Evolutionary conservation across 2,329 filamentous ascomycete species (phyloP).

Genomic region (Erysiphe pulchra): DNA sequence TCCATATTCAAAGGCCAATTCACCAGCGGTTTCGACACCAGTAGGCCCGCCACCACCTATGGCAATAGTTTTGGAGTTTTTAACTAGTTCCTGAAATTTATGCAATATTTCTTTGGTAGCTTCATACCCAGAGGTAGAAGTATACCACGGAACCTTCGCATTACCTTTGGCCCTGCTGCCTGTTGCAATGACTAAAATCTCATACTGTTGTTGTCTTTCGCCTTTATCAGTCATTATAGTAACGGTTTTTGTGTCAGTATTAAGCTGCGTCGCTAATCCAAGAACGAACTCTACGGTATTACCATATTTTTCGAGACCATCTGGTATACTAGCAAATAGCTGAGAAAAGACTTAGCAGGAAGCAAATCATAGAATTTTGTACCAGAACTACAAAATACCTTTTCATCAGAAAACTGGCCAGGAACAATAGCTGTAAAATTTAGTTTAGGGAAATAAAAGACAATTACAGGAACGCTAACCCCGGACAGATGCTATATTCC

Average conservation of each 20-base stretch:
- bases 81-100: constrained; percentile 6
- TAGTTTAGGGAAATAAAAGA: neutral
- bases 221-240: constrained; percentile 5
- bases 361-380: too few relatives aligned
- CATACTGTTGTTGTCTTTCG: constrained; percentile 13
- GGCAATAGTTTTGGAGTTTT: constrained; percentile 10
- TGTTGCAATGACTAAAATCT: constrained; percentile 21
- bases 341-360: neutral
- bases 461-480: constrained; percentile 5
- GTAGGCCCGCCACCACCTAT: constrained; percentile 15
- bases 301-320: constrained; percentile 22
- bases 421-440: constrained; percentile 14
- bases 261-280: constrained; percentile 14
- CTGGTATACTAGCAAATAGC: constrained; percentile 16
- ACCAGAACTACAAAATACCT: constrained; percentile 4
- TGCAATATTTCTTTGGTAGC: constrained; percentile 8
- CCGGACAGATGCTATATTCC: constrained; percentile 23
- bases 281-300: constrained; percentile 20
- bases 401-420: constrained; percentile 19
- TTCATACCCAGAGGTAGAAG: constrained; percentile 4
- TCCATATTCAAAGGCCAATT: constrained; percentile 10
- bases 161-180: constrained; percentile 16
- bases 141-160: constrained; percentile 23
- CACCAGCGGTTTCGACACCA: constrained; percentile 12
- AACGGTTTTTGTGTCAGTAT: constrained; percentile 13